Percentiles rank a stretch among this genome's conserved stretches.
Evolutionary conservation across 2,329 filamentous ascomycete genomes (phyloP).

Genomic region (Cyclaneusma minus): DNA sequence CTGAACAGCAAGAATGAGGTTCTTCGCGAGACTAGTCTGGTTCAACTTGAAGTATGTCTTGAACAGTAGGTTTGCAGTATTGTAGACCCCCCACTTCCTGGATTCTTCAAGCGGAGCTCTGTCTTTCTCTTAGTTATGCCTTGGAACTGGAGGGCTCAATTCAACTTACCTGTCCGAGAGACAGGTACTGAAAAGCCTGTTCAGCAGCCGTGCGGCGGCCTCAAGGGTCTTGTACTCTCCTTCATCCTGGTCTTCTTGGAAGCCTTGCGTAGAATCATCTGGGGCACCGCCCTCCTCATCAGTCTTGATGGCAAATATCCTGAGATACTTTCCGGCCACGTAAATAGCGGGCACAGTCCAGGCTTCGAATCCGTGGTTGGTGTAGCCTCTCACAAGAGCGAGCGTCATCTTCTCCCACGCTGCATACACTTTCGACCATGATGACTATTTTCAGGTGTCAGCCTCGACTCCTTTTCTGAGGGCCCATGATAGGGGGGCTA

Average conservation of each 20-base stretch:
- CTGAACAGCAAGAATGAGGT: constrained; percentile 69
- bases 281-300: constrained; percentile 51
- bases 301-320: constrained; percentile 79
- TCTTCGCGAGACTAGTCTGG: constrained; percentile 76
- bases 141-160: background rate
- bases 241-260: constrained; percentile 65
- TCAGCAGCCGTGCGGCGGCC: constrained; percentile 80
- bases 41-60: constrained; percentile 98
- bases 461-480: constrained; percentile 18
- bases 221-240: constrained; percentile 76
- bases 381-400: constrained; percentile 66
- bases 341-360: constrained; percentile 94
- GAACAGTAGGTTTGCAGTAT: constrained; percentile 86
- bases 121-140: constrained; percentile 5
- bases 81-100: constrained; percentile 96
- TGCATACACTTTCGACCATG: constrained; percentile 77
- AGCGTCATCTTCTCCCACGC: constrained; percentile 77
- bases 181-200: constrained; percentile 82
- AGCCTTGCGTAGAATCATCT: constrained; percentile 28
- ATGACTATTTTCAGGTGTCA: too few relatives aligned
- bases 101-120: constrained; percentile 77
- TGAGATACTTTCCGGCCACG: constrained; percentile 69
- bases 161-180: constrained; percentile 64
- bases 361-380: constrained; percentile 57
- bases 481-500: constrained; percentile 19